A percentile compares a stretch with the other conserved stretches of the same genome.
Conservation (phyloP, 2,329 filamentous ascomycete genomes). For the Fusarium devonianum region DNA sequence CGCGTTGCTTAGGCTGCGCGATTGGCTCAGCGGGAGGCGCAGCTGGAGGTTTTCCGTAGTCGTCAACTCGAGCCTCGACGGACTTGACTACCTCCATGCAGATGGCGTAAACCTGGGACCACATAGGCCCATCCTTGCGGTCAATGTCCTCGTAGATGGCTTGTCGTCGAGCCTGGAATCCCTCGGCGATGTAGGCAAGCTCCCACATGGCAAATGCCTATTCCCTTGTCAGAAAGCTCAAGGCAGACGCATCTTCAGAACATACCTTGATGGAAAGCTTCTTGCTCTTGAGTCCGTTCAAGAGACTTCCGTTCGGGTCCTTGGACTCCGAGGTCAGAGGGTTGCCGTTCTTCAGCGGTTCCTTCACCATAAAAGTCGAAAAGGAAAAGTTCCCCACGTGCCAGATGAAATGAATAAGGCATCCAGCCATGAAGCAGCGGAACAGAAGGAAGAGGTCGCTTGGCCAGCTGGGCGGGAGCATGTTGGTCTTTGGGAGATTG, state of each 20-base stretch:
- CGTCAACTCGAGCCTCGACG: conserved; percentile 72
- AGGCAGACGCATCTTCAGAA: not conserved
- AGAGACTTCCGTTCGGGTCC: conserved; percentile 88
- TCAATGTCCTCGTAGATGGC: conserved; percentile 89
- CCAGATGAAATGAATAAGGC: conserved; percentile 77
- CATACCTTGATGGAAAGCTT: conserved; percentile 76
- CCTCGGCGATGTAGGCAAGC: conserved; percentile 77
- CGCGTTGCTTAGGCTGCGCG: conserved; percentile 44
- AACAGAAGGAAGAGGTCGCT: conserved; percentile 63
- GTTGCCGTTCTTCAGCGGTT: conserved; percentile 83
- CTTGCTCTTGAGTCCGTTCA: conserved; percentile 84
- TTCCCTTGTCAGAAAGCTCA: conserved; percentile 28
- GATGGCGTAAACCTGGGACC: conserved; percentile 76
- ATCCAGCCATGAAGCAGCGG: conserved; percentile 67
- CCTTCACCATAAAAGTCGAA: conserved; percentile 78
- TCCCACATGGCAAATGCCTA: conserved; percentile 92
- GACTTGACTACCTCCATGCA: conserved; percentile 74
- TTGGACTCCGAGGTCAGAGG: conserved; percentile 86
- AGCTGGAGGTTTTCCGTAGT: conserved; percentile 58
- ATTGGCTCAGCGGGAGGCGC: conserved; percentile 45
- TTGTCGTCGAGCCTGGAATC: conserved; percentile 77
- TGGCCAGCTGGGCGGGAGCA: conserved; percentile 65
- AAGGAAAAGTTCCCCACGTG: conserved; percentile 79
- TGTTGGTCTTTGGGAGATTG: conserved; percentile 75
- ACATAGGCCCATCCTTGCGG: conserved; percentile 78